Percentiles rank a stretch among this genome's conserved stretches.
These are phyloP conservation scores for Ophiorrhiza pumila DNA, from an alignment of 257 asterid genomes.

Conservation along the genomic window DNA sequence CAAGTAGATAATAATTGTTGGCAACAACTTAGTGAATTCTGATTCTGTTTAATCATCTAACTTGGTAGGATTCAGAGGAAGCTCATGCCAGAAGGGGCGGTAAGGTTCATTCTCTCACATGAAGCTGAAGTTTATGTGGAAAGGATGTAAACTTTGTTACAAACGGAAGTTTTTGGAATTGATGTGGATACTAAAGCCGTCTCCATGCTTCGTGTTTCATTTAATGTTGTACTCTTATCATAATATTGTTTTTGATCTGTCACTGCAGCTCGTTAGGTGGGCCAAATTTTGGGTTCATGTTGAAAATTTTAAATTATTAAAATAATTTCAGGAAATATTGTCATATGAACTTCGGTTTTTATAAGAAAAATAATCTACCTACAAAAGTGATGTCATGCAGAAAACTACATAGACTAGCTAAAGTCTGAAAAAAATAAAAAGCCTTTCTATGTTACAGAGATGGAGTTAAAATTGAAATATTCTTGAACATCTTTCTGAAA, in stretches of 20 bases:
- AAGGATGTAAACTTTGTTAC: background rate
- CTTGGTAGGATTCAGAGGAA: conserved; percentile 76
- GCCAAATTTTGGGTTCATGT: background rate
- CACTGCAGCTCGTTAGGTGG: background rate
- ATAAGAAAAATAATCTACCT: background rate
- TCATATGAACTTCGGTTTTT: background rate
- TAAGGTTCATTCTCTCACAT: conserved; percentile 28
- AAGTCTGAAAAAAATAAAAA: background rate
- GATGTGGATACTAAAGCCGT: background rate
- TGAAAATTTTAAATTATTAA: background rate
- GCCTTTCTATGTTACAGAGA: background rate
- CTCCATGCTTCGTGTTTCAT: background rate
- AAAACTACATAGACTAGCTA: background rate
- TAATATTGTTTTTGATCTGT: background rate
- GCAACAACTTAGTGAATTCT: background rate
- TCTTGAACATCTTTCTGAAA: background rate
- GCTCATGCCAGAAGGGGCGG: conserved; percentile 99
- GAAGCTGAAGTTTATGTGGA: background rate
- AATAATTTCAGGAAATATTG: background rate
- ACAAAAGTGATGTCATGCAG: background rate
- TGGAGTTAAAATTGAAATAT: background rate
- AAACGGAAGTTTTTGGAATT: too few species aligned
- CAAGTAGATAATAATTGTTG: background rate
- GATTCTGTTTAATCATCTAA: conserved; percentile 15
- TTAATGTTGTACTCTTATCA: background rate